Evolutionary conservation across 306 rosid species (phyloP).

Genomic region (Mimosa bimucronata): DNA sequence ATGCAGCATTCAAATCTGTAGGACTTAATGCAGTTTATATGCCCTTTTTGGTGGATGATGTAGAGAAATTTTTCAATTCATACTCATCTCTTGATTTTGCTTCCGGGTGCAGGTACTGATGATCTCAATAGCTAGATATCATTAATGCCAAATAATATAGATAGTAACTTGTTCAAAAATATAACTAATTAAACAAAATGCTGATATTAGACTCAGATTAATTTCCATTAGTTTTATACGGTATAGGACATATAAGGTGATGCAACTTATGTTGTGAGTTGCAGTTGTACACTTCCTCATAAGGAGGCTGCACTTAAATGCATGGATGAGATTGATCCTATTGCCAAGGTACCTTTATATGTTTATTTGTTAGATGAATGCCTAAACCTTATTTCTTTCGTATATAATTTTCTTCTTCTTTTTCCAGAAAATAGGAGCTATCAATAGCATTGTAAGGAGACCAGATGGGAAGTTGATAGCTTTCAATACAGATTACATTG

Average conservation of each 20-base stretch:
- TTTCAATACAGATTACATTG: slow-evolving; percentile 52
- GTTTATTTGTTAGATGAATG: background rate
- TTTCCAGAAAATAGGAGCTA: slow-evolving; percentile 50
- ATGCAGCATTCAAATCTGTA: slow-evolving; percentile 51
- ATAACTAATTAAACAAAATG: background rate
- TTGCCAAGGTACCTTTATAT: slow-evolving; percentile 51
- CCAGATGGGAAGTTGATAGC: slow-evolving; percentile 49
- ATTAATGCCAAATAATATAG: background rate
- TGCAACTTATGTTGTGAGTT: slow-evolving; percentile 4
- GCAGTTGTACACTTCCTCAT: slow-evolving; percentile 57
- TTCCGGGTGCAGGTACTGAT: slow-evolving; percentile 52
- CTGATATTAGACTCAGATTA: background rate
- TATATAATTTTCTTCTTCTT: background rate
- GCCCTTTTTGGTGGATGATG: slow-evolving; percentile 53
- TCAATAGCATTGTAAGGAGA: slow-evolving; percentile 50
- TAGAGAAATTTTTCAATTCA: slow-evolving; percentile 47
- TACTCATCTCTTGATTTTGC: slow-evolving; percentile 46
- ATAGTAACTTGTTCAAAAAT: background rate
- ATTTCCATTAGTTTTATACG: background rate
- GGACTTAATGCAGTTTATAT: slow-evolving; percentile 52
- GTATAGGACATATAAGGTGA: background rate
- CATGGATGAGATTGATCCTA: slow-evolving; percentile 53
- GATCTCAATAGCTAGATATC: background rate
- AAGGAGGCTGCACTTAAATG: slow-evolving; percentile 61
- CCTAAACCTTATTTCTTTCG: background rate